Percentiles rank a stretch among this genome's conserved stretches.
phyloP scores from a whole-genome alignment of 2,329 filamentous ascomycete species.

The Tolypocladium nubicola region DNA sequence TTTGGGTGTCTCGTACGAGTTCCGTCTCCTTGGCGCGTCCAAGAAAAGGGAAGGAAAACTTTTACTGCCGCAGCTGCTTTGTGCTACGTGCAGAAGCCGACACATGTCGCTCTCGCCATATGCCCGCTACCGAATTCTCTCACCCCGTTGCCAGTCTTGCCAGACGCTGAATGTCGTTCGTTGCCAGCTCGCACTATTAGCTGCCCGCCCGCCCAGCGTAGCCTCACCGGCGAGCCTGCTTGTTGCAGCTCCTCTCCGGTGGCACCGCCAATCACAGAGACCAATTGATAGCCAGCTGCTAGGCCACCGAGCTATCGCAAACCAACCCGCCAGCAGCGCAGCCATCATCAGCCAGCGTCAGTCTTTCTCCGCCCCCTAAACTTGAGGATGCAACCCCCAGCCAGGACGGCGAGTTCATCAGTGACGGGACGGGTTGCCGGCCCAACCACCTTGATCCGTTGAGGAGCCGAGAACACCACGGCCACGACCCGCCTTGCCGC shows the following conservation, averaged over 20 bases:
- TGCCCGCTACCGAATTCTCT: neutral
- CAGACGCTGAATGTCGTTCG: neutral
- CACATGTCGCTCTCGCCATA: no score
- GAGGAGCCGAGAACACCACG: neutral
- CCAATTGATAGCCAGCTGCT: neutral
- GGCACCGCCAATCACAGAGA: neutral
- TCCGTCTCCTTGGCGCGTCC: neutral
- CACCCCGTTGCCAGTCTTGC: neutral
- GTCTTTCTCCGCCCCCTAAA: neutral
- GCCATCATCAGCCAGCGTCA: neutral
- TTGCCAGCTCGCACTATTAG: neutral
- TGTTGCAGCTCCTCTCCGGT: neutral
- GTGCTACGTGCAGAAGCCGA: neutral
- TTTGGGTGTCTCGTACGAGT: neutral
- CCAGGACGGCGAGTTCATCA: neutral
- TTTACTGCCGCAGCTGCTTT: neutral
- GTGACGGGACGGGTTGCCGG: neutral
- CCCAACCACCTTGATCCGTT: neutral
- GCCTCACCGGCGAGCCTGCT: neutral
- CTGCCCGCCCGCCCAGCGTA: neutral
- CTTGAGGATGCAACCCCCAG: neutral
- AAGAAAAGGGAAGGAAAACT: neutral
- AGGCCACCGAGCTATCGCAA: neutral
- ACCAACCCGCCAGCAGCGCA: neutral
- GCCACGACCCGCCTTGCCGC: neutral